Percentiles rank a stretch among this genome's conserved stretches.
Evolutionary conservation across 129 eudicot genomes (phyloP).

Genomic region (Solidago caesia): DNA sequence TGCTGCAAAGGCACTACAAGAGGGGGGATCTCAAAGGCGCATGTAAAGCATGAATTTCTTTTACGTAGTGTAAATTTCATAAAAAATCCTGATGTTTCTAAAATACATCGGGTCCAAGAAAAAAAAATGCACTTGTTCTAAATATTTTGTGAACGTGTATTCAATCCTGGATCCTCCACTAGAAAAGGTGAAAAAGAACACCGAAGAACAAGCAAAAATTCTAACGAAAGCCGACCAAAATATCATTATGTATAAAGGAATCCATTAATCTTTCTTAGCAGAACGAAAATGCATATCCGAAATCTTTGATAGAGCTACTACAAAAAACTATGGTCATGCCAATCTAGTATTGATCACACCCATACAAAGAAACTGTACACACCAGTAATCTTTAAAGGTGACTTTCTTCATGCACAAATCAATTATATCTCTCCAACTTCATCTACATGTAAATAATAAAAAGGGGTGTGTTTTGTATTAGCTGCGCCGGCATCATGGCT

Average conservation of each 20-base stretch:
- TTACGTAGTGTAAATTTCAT: too few species aligned
- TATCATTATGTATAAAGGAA: conserved; percentile 15
- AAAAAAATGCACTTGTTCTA: too few species aligned
- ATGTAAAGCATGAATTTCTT: too few species aligned
- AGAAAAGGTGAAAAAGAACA: too few species aligned
- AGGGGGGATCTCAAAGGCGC: too few species aligned
- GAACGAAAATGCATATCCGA: conserved; percentile 23
- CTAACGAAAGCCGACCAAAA: neutral
- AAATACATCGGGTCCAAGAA: too few species aligned
- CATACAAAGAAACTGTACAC: conserved; percentile 45
- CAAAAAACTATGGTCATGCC: conserved; percentile 39
- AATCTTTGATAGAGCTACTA: conserved; percentile 15
- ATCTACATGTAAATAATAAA: conserved; percentile 33
- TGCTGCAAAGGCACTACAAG: conserved; percentile 26
- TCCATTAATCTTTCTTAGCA: conserved; percentile 28
- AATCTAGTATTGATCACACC: conserved; percentile 38
- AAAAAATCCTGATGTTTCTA: too few species aligned
- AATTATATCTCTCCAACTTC: conserved; percentile 28
- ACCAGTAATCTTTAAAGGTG: conserved; percentile 35
- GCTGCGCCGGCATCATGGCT: conserved; percentile 16
- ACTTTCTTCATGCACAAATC: conserved; percentile 39
- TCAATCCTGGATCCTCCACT: too few species aligned
- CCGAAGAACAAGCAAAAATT: neutral
- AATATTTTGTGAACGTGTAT: too few species aligned
- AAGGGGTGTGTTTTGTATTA: conserved; percentile 26